Base-by-base conservation (phyloP, 2,329 filamentous ascomycete species). In the Aulographum hederae region DNA sequence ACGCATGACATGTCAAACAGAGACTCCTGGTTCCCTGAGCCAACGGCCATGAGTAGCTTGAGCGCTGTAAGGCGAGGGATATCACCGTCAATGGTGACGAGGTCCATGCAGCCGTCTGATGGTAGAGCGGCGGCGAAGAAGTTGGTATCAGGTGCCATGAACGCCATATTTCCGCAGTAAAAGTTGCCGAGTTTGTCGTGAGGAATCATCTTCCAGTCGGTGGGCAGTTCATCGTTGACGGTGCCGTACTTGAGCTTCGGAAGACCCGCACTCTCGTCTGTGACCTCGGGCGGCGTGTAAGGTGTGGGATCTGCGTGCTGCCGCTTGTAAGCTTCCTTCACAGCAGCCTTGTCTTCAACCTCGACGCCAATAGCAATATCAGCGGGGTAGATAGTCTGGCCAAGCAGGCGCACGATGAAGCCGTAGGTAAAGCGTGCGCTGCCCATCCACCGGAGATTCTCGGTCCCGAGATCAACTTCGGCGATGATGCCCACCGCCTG, bases 371-470 rank as follows among this genome's bases (percentile, higher is more conserved):
- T 62, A 5, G 84, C 78, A 35, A 95, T 60, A 43, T 95, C 84
- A 48, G 81, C 91, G 0, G 89, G 89, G 49, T 93, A 95, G 15
- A 78, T 63, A 19, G 70, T 79, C 48, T 80, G 76, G 33, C 69
- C 66, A 28, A 91, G 59, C 13, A 94, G 61, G 17, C 85, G 70
- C 39, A 74, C 63, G n/a, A 91, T 48, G 38, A 93, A 72, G 5
- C 89, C 89, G 45, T 77, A 77, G 1, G 79, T 84, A 45, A 98
- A 98, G 33, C 89, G 71, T 18, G 73, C 65, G 30, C 68, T 67
- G 13, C 89, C 89, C 77, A 98, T 85, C 85, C 86, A 95, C 27
- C 89, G 74, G 39, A 95, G 56, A 46, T 91, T 61, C 45, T 98
- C 89, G 0, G 89, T 98, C 2, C 70, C 85, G 10, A 98, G 62